Percentiles rank a stretch among this genome's conserved stretches.
Conservation (phyloP, 1,284 basidiomycete species). For the Mycena sp. region DNA sequence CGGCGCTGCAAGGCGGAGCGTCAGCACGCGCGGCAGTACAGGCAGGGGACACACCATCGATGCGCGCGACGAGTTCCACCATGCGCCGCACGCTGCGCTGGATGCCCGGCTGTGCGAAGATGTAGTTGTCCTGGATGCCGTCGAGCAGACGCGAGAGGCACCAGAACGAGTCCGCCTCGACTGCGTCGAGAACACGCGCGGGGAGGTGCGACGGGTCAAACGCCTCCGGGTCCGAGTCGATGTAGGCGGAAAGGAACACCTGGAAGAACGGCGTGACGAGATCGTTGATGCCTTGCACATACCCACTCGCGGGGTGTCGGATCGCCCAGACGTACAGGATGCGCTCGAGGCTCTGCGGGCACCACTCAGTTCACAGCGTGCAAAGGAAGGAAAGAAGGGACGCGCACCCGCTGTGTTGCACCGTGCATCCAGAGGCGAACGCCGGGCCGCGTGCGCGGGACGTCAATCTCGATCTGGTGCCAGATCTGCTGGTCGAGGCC, state of each 20-base stretch:
- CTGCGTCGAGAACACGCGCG: constrained; percentile 73
- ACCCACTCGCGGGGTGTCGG: constrained; percentile 94
- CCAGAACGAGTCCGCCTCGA: constrained; percentile 98
- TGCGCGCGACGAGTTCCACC: constrained; percentile 91
- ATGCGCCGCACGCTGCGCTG: constrained; percentile 91
- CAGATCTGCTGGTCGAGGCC: constrained; percentile 94
- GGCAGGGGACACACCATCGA: constrained; percentile 41
- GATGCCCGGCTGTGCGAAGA: constrained; percentile 94
- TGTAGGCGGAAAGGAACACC: constrained; percentile 91
- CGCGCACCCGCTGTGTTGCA: constrained; percentile 80
- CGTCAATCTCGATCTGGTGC: constrained; percentile 98
- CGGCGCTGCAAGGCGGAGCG: constrained; percentile 65
- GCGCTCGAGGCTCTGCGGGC: constrained; percentile 66
- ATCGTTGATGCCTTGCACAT: constrained; percentile 98
- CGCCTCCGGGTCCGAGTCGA: constrained; percentile 90
- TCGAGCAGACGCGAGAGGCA: constrained; percentile 93
- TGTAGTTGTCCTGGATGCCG: constrained; percentile 98
- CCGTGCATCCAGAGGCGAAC: constrained; percentile 89
- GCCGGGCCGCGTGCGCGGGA: constrained; percentile 93
- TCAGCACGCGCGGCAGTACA: constrained; percentile 52
- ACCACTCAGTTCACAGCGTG: no score
- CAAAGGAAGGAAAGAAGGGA: no score
- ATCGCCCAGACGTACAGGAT: constrained; percentile 99
- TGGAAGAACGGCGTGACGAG: constrained; percentile 96
- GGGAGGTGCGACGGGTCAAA: constrained; percentile 87